Evolutionary conservation across 768 basidiomycete species (phyloP).

Genomic region (Lactifluus rugatus): DNA sequence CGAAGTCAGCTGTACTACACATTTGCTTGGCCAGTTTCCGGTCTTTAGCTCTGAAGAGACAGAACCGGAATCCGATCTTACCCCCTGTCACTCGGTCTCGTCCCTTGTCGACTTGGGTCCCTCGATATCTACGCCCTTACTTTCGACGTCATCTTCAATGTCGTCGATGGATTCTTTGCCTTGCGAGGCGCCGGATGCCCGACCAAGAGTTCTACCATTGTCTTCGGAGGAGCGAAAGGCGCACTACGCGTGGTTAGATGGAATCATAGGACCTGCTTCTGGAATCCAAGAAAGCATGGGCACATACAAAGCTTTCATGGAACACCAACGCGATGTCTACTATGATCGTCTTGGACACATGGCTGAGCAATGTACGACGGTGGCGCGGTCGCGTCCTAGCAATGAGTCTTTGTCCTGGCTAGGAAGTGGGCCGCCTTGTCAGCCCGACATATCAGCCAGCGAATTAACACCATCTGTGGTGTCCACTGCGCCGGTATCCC

Average conservation of each 20-base stretch:
- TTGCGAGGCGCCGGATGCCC: slow-evolving; percentile 8
- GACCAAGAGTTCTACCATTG: slow-evolving; percentile 1
- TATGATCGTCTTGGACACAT: slow-evolving; percentile 32
- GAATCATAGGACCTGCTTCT: slow-evolving; percentile 35
- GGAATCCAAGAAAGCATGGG: slow-evolving; percentile 44
- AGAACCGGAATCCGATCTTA: neutral
- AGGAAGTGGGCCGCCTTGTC: neutral
- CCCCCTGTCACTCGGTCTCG: slow-evolving; percentile 11
- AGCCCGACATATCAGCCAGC: neutral
- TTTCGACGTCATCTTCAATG: slow-evolving; percentile 8
- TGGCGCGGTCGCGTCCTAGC: neutral
- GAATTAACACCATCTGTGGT: too few species aligned
- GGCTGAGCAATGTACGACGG: slow-evolving; percentile 2
- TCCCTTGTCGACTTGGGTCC: slow-evolving; percentile 20
- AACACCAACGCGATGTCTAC: slow-evolving; percentile 37
- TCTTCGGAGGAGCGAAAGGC: slow-evolving; percentile 36
- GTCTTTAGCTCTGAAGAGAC: neutral
- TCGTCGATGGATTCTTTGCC: slow-evolving; percentile 5
- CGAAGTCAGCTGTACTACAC: neutral
- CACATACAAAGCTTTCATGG: slow-evolving; percentile 44
- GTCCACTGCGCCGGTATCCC: neutral
- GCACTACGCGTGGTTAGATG: slow-evolving; percentile 43
- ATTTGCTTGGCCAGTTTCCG: slow-evolving; percentile 6
- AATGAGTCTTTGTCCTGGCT: neutral
- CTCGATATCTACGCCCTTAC: neutral